These are phyloP conservation scores for Hypoxylon subgilvum DNA, from an alignment of 495 filamentous ascomycete genomes.

Conservation along the genomic window DNA sequence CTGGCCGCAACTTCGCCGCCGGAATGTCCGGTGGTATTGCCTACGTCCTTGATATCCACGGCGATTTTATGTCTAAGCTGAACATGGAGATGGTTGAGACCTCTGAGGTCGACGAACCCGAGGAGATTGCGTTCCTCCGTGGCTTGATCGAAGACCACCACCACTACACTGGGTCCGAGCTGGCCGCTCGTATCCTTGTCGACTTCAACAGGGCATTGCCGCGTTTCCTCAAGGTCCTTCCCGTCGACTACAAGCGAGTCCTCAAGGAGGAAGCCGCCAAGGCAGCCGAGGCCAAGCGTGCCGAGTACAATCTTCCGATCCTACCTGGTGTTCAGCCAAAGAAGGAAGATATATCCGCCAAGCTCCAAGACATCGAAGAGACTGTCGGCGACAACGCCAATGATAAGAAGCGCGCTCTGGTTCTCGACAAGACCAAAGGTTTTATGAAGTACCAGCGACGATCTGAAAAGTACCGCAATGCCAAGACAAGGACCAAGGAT, in stretches of 20 bases:
- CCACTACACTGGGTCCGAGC: constrained; percentile 97
- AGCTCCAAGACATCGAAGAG: constrained; percentile 94
- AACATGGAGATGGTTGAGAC: constrained; percentile 99
- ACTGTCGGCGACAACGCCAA: constrained; percentile 82
- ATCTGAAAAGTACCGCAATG: constrained; percentile 91
- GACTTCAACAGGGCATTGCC: constrained; percentile 94
- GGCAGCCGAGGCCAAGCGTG: constrained; percentile 79
- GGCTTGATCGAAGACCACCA: constrained; percentile 97
- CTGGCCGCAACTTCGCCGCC: constrained; percentile 98
- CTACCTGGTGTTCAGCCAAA: constrained; percentile 71
- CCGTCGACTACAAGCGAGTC: constrained; percentile 96
- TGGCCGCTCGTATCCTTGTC: constrained; percentile 92
- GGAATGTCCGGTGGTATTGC: constrained; percentile 99
- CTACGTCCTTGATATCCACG: constrained; percentile 90
- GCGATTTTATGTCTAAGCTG: constrained; percentile 92
- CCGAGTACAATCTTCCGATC: constrained; percentile 82
- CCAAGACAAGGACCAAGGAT: constrained; percentile 85
- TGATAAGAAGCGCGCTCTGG: constrained; percentile 89
- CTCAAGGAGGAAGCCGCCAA: constrained; percentile 85
- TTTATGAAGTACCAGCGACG: constrained; percentile 99
- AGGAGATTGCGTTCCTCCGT: constrained; percentile 91
- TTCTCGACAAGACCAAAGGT: constrained; percentile 95
- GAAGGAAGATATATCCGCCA: constrained; percentile 72
- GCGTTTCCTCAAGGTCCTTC: constrained; percentile 92
- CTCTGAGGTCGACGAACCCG: constrained; percentile 81